Evolutionary conservation across 2,329 filamentous ascomycete species (phyloP), one percentile per base, ranked within the genome.

Genomic region (Tricladium varicosporioides): DNA sequence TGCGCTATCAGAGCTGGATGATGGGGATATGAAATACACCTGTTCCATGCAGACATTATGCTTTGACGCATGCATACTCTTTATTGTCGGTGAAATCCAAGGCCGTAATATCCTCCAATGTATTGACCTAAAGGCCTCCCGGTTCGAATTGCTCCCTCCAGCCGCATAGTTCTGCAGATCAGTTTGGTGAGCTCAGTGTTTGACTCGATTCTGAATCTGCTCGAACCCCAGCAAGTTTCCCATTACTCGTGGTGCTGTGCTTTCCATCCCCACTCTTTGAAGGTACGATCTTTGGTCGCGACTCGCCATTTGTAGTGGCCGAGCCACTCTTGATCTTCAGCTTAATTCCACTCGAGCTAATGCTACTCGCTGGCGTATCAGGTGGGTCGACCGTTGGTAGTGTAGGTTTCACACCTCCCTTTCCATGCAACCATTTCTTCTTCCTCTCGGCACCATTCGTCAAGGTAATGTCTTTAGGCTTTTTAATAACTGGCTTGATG

Each of bases 121-220:
- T 40, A n/a, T 40, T 4, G 36, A 11, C 36, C 11, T 40, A n/a
- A 40, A n/a, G 9, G 2, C 36, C 4, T 40, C n/a, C 11, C 4
- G 3, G 36, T 40, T 11, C 11, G 10, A 11, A 40, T 40, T n/a
- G 5, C 9, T 40, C 11, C n/a, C 4, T 40, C 22, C 36, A 2
- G 11, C 36, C 10, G n/a, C 36, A 10, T 40, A 4, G 10, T 11
- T 40, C n/a, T 10, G 36, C 2, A 10, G 9, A 27, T 50, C 53
- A 63, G 51, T 60, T 64, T 14, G 63, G 61, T 11, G 61, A 63
- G 16, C 55, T 59, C 47, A 65, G 44, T 14, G 65, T 67, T 48
- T 66, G 63, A 50, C 63, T 66, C 13, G 58, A 60, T 44, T 60
- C 58, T 2, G 55, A 58, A 16, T 58, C 56, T 1, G 55, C 55